phyloP scores from a whole-genome alignment of 495 filamentous ascomycete genomes.

The Hypoxylon fuscum region DNA sequence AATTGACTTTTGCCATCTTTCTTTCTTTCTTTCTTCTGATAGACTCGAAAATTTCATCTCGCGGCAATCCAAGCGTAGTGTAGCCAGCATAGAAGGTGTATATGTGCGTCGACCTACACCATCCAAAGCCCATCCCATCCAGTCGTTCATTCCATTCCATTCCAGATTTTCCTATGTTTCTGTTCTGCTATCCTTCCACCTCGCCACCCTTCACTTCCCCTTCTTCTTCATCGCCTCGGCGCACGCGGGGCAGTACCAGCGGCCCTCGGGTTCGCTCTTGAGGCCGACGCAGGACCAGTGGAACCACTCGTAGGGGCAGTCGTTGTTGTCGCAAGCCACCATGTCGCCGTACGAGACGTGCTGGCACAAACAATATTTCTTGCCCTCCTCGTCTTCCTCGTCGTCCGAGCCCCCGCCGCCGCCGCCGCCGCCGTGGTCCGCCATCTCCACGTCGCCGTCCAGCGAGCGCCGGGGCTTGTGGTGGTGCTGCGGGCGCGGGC shows the following conservation, averaged over 20 bases:
- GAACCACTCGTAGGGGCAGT: slow-evolving; percentile 96
- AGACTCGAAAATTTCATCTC: too few relatives aligned
- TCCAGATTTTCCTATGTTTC: too few relatives aligned
- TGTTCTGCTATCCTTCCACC: background rate
- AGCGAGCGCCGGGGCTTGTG: slow-evolving; percentile 41
- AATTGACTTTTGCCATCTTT: too few relatives aligned
- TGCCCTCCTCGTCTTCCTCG: slow-evolving; percentile 86
- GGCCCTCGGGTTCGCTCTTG: slow-evolving; percentile 86
- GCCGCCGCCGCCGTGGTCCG: too few relatives aligned
- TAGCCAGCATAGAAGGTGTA: too few relatives aligned
- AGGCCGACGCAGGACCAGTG: slow-evolving; percentile 96
- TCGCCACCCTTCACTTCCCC: slow-evolving; percentile 26
- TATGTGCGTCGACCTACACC: too few relatives aligned
- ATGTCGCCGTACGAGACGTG: slow-evolving; percentile 95
- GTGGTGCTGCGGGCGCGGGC: slow-evolving; percentile 56
- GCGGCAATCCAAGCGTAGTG: too few relatives aligned
- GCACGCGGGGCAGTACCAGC: slow-evolving; percentile 92
- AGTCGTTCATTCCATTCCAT: too few relatives aligned
- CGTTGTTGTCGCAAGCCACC: slow-evolving; percentile 96
- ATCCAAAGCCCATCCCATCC: too few relatives aligned
- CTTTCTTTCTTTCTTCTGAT: too few relatives aligned
- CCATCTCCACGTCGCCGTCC: slow-evolving; percentile 51
- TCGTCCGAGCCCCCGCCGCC: slow-evolving; percentile 70
- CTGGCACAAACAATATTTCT: slow-evolving; percentile 92
- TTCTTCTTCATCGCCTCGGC: slow-evolving; percentile 66